Conservation (phyloP, 2,329 filamentous ascomycete genomes). For the Apiospora arundinis region DNA sequence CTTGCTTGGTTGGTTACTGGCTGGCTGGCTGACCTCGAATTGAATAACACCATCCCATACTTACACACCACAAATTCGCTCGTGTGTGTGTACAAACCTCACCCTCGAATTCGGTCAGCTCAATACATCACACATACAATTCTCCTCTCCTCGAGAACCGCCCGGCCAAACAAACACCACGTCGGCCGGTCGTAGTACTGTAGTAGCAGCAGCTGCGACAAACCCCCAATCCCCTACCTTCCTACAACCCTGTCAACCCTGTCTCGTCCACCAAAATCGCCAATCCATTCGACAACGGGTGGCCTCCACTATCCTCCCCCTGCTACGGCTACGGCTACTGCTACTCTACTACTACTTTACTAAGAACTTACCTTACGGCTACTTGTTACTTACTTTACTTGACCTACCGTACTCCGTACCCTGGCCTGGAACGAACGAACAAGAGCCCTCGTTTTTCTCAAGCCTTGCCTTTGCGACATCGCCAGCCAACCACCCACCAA, state of each 20-base stretch:
- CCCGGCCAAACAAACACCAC: not conserved
- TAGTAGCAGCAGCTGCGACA: not conserved
- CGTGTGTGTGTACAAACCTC: too few relatives aligned
- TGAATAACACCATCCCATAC: not conserved
- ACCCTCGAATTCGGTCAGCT: too few relatives aligned
- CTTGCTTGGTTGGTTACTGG: not conserved
- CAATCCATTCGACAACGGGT: not conserved
- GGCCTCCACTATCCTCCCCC: not conserved
- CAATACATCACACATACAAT: not conserved
- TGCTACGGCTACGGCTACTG: too few relatives aligned
- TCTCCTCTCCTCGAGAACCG: not conserved
- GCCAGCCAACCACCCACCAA: conserved; percentile 11
- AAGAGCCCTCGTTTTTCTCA: conserved; percentile 14
- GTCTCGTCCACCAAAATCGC: not conserved
- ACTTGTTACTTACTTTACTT: not conserved
- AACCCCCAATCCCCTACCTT: not conserved
- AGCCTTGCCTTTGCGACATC: conserved; percentile 13
- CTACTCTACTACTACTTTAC: too few relatives aligned
- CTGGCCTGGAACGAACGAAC: not conserved
- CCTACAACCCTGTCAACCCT: not conserved
- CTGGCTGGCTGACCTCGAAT: not conserved
- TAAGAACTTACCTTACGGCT: too few relatives aligned
- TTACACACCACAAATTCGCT: not conserved
- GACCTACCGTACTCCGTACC: not conserved
- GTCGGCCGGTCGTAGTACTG: too few relatives aligned